Base-by-base conservation (phyloP, 176 grass and related monocot genomes). In the Luzula sylvatica region DNA sequence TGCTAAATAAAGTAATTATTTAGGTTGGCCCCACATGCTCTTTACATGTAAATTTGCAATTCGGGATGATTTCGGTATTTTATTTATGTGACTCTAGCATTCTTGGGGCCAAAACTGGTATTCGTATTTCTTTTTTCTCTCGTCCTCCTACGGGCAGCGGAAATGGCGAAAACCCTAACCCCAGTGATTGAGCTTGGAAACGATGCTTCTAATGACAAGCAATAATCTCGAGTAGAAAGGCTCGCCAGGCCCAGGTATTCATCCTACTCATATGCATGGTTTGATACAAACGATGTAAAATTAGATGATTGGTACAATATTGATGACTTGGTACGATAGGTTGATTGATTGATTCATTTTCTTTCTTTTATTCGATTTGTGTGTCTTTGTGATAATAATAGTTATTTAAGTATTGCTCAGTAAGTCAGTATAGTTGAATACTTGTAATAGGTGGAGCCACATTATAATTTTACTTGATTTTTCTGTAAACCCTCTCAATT, bases 151-250 rank as follows among this genome's bases (percentile, higher is more conserved):
- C 38, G 16, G 48, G 38, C 57, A 8, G 38, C 38, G 42, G 27
- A 38, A 21, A 87, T 83, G 88, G 88, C 72, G 46, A 50, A 75
- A 78, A 53, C 75, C 71, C 73, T 77, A 77, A 77, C 72, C 47
- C 72, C 15, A 22, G 55, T 58, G 29, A 45, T 52, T 29, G 27
- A 59, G 46, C 48, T 28, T 26, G 48, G 11, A 30, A 47, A 29
- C 26, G n/a, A 64, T 22, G 28, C 26, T 5, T 30, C 27, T 7
- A 26, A 52, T 52, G 3, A 24, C 59, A 53, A 75, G 49, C 13
- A 35, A 25, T 73, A 95, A 53, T 76, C 73, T 56, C 77, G 72
- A 14, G 73, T 88, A 8, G 80, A 95, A 56, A 76, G 88, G 64
- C 85, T 82, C 27, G 35, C 67, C 3, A 87, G 73, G 62, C 90